Evolutionary conservation across 2,329 filamentous ascomycete genomes (phyloP), one percentile per base, ranked within the genome.

Genomic region (Colletotrichum incanum): DNA sequence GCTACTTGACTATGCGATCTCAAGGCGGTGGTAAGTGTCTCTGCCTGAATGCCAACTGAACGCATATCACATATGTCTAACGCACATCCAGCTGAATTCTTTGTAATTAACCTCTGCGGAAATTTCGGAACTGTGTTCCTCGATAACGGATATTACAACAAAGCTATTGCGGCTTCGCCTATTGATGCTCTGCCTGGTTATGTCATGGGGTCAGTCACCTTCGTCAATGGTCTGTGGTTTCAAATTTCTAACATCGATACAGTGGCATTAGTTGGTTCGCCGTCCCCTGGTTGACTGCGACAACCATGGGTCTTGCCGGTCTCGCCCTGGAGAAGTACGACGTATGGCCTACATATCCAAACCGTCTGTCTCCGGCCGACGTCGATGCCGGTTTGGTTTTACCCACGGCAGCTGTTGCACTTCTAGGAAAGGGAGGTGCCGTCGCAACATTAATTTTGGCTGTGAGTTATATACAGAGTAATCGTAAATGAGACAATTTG

Each of bases 111-210:
- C 82, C 92, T 85, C 9, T 92, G 95, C 45, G 94, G 94, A 50
- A 95, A 95, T 82, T 96, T 96, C 72, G 92, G 88, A 71, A 95
- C 93, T 1, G 93, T 97, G 5, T 97, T 97, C 84, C 87, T 94
- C 55, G 94, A 97, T 78, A 95, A 95, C 75, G 92, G 93, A 20
- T 97, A 97, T 84, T 97, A 95, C 84, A 96, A 97, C 87, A 97
- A 97, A 82, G 95, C 94, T 20, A 97, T 98, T 77, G 94, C 95
- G 8, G 94, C 95, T 0, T 93, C 91, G 28, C 94, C 94, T 0
- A 93, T 96, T 0, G 91, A 96, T 73, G 95, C 95, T 0, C 89
- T 98, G 2, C 95, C 95, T 0, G 95, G 95, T 23, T 98, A 98
- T 78, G 92, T 98, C 66, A 89, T 96, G 73, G 95, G 95, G 72